Evolutionary conservation across 2,329 filamentous ascomycete species (phyloP).

Genomic region (Trichophyton benhamiae): DNA sequence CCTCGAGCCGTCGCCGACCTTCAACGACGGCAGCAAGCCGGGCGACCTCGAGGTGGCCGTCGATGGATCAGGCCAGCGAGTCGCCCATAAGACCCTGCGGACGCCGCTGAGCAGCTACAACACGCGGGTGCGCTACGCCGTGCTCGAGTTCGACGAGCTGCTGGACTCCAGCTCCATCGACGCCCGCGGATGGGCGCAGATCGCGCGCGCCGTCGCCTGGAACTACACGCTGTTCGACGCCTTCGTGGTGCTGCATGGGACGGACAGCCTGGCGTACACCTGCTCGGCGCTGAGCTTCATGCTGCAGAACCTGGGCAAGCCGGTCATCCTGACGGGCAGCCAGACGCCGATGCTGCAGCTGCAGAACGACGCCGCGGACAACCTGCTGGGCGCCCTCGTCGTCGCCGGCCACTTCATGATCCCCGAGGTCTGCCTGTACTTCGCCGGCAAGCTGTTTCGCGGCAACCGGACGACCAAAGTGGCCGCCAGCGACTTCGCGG

Average conservation of each 20-base stretch:
- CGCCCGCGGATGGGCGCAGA: constrained; percentile 72
- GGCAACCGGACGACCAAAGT: constrained; percentile 83
- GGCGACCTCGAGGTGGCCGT: constrained; percentile 45
- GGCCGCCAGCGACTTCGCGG: constrained; percentile 72
- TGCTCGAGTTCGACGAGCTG: constrained; percentile 71
- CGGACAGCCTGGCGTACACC: constrained; percentile 79
- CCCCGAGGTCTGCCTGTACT: constrained; percentile 86
- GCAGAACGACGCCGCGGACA: constrained; percentile 84
- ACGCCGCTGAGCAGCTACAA: constrained; percentile 71
- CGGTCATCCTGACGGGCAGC: constrained; percentile 72
- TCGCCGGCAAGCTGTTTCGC: constrained; percentile 80
- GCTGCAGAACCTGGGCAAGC: constrained; percentile 81
- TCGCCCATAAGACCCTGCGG: constrained; percentile 46
- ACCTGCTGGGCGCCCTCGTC: constrained; percentile 75
- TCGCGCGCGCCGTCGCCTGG: constrained; percentile 62
- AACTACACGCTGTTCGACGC: constrained; percentile 86
- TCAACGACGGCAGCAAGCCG: constrained; percentile 62
- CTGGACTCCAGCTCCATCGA: constrained; percentile 87
- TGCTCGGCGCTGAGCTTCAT: constrained; percentile 87
- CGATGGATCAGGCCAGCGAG: constrained; percentile 36
- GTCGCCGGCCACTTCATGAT: constrained; percentile 87
- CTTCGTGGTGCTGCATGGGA: constrained; percentile 83
- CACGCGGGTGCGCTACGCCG: constrained; percentile 68
- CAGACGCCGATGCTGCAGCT: constrained; percentile 81
- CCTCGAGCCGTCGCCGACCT: constrained; percentile 68